phyloP scores from a whole-genome alignment of 331 rosid species.

The Pyracantha coccinea region DNA sequence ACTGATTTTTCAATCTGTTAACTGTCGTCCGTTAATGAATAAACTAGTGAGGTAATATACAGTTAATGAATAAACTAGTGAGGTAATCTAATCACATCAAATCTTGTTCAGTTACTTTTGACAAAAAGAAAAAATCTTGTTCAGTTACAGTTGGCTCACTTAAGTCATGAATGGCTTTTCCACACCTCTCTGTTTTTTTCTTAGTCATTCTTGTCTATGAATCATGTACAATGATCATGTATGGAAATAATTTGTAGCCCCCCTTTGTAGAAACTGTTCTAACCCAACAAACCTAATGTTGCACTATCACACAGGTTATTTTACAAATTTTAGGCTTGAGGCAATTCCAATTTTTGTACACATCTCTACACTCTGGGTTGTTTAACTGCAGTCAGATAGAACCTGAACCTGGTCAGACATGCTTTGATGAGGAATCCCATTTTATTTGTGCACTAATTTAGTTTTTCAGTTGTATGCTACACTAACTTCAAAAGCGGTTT shows the following conservation, averaged over 20 bases:
- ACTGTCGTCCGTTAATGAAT: neutral
- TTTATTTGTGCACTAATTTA: neutral
- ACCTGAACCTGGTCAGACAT: neutral
- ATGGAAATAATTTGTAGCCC: neutral
- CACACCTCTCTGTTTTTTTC: neutral
- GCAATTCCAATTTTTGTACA: neutral
- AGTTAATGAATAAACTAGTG: neutral
- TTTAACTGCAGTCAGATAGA: neutral
- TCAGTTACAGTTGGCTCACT: neutral
- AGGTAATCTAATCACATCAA: neutral
- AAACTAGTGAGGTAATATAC: neutral
- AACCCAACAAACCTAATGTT: neutral
- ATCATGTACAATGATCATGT: neutral
- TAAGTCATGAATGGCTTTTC: neutral
- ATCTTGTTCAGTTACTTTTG: neutral
- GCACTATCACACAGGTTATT: neutral
- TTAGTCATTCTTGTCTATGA: neutral
- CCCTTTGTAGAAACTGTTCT: neutral
- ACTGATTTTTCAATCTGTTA: neutral
- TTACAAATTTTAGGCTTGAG: neutral
- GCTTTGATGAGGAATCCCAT: neutral
- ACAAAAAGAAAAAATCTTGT: too few species aligned
- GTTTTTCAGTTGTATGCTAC: neutral
- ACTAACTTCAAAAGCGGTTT: neutral
- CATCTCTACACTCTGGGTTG: neutral